Evolutionary conservation across 2,329 filamentous ascomycete genomes (phyloP).

Genomic region (Ophiostoma sp.): DNA sequence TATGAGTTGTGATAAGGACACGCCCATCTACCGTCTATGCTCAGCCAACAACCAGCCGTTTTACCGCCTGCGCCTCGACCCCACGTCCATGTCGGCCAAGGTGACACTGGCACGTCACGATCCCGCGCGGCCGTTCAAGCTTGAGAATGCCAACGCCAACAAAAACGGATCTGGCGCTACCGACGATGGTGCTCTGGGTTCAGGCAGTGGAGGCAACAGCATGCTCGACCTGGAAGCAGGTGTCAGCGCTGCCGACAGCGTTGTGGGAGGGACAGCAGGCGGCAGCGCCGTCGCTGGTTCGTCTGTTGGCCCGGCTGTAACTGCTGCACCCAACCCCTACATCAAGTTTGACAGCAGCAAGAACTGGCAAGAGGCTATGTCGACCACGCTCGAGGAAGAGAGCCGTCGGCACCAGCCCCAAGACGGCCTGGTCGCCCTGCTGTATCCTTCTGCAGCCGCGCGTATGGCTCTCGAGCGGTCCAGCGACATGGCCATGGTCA

Average conservation of each 20-base stretch:
- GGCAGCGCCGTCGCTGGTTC: neutral
- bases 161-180: slow-evolving; percentile 30
- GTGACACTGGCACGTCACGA: slow-evolving; percentile 56
- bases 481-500: slow-evolving; percentile 53
- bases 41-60: slow-evolving; percentile 58
- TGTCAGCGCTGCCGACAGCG: slow-evolving; percentile 9
- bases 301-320: neutral
- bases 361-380: slow-evolving; percentile 53
- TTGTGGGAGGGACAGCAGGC: slow-evolving; percentile 21
- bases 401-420: slow-evolving; percentile 49
- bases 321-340: slow-evolving; percentile 26
- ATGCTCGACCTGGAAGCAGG: neutral
- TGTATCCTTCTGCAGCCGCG: slow-evolving; percentile 62
- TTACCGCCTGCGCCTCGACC: slow-evolving; percentile 60
- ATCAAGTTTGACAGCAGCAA: slow-evolving; percentile 40
- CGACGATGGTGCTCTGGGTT: slow-evolving; percentile 22
- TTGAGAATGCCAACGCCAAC: slow-evolving; percentile 31
- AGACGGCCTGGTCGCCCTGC: slow-evolving; percentile 60
- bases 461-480: slow-evolving; percentile 57
- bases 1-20: slow-evolving; percentile 51
- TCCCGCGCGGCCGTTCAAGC: slow-evolving; percentile 52
- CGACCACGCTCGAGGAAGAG: slow-evolving; percentile 53
- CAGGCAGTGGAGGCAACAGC: slow-evolving; percentile 28
- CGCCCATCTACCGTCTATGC: slow-evolving; percentile 61
- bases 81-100: slow-evolving; percentile 58